A percentile compares a stretch with the other conserved stretches of the same genome.
Conservation (phyloP, 805 yeast species). For the Pichia gijzeniarum region DNA sequence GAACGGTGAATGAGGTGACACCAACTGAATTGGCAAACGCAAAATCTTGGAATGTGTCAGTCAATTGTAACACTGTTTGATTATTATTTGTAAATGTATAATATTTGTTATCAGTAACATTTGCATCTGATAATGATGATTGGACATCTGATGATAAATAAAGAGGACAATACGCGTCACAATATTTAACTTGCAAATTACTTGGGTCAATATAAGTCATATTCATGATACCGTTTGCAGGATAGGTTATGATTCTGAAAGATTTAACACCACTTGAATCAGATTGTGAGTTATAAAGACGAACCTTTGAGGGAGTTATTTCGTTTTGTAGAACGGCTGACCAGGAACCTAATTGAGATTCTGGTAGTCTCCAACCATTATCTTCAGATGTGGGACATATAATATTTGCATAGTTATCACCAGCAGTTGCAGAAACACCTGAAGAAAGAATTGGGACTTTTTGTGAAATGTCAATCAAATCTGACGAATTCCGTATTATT, state of each 20-base stretch:
- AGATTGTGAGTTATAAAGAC: constrained; percentile 59
- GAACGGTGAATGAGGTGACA: constrained; percentile 55
- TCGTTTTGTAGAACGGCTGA: constrained; percentile 49
- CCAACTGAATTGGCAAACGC: constrained; percentile 64
- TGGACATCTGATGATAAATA: constrained; percentile 34
- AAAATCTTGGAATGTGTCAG: constrained; percentile 65
- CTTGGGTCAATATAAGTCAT: constrained; percentile 75
- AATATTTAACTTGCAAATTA: constrained; percentile 47
- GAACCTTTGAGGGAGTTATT: constrained; percentile 60
- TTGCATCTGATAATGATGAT: neutral
- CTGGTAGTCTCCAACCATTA: constrained; percentile 47
- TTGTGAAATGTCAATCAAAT: constrained; percentile 32
- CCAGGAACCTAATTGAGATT: constrained; percentile 57
- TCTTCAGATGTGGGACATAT: constrained; percentile 47
- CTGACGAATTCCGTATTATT: constrained; percentile 15
- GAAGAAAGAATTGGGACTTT: constrained; percentile 28
- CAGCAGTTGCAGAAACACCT: constrained; percentile 9
- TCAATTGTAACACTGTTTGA: constrained; percentile 12
- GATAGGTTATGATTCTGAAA: constrained; percentile 71
- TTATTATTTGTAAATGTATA: constrained; percentile 17
- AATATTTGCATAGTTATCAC: constrained; percentile 32
- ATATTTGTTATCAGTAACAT: constrained; percentile 6
- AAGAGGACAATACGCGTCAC: constrained; percentile 91
- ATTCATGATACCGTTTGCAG: constrained; percentile 88
- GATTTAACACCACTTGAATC: constrained; percentile 40